Evolutionary conservation across 2,329 filamentous ascomycete genomes (phyloP), one percentile per base, ranked within the genome.

Genomic region (Fusarium sp.): DNA sequence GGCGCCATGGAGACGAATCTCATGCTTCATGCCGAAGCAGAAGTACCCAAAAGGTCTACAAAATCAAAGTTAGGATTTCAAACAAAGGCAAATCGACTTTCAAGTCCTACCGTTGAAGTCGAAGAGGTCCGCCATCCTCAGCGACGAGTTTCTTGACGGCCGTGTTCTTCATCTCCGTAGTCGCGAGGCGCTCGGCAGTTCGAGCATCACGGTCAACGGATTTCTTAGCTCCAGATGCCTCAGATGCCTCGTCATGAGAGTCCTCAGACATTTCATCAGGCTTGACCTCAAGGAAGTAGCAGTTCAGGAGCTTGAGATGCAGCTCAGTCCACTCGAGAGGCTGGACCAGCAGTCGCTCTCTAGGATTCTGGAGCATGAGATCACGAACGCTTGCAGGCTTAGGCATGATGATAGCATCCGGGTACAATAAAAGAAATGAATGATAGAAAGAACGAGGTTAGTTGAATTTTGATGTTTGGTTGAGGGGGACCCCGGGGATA

Each of bases 311-410:
- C 11, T 66, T 43, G 4, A 74, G 35, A 25, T 74, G 72, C 6
- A 60, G 41, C 0, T 48, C 20, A 2, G 65, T 64, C 72, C 72
- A 74, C 48, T 74, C 70, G 3, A 69, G 18, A 3, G 72, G 72
- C 20, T 69, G 71, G 4, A 74, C 72, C 11, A 66, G 63, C 17
- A 74, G 57, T 5, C 72, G 72, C 55, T 73, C 72, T 35, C 70
- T 50, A 13, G 72, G 72, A 21, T 74, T 47, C 21, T 60, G 67
- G n/a, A 67, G 67, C 27, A 73, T 58, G 33, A 74, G 51, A 29
- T 70, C 66, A 46, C 67, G 23, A 9, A 74, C 41, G 5, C 57
- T 58, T 21, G 46, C n/a, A 9, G 36, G 36, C 18, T 46, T 45
- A 6, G 36, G 10, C 66, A 68, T 68, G 18, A 15, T 23, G 33